Evolutionary conservation across 2,329 filamentous ascomycete genomes (phyloP).

Genomic region (Juglanconis sp.): DNA sequence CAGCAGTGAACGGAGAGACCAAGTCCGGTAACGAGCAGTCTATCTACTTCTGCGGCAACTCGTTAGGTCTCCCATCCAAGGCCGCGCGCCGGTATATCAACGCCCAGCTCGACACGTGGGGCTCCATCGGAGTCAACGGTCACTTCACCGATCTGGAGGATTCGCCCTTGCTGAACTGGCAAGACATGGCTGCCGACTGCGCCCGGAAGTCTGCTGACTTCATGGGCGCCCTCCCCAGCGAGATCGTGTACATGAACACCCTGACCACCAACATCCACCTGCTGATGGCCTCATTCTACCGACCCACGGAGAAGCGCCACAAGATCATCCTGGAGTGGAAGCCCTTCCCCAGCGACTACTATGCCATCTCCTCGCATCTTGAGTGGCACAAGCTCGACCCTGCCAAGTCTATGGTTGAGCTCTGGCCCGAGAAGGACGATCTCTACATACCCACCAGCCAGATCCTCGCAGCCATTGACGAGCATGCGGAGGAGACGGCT

Average conservation of each 20-base stretch:
- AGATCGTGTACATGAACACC: constrained; percentile 87
- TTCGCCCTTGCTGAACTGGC: constrained; percentile 68
- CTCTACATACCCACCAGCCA: constrained; percentile 67
- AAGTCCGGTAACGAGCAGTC: constrained; percentile 27
- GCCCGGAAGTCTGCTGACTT: constrained; percentile 67
- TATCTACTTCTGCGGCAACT: constrained; percentile 89
- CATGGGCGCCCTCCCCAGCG: constrained; percentile 68
- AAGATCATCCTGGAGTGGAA: constrained; percentile 89
- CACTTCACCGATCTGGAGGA: constrained; percentile 71
- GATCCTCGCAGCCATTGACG: constrained; percentile 70
- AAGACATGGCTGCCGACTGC: constrained; percentile 75
- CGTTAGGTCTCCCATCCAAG: constrained; percentile 77
- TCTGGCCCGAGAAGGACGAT: constrained; percentile 19
- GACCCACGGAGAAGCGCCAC: constrained; percentile 59
- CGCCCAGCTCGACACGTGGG: constrained; percentile 79
- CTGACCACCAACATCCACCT: constrained; percentile 79
- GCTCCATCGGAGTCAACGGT: constrained; percentile 76
- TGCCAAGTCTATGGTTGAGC: constrained; percentile 60
- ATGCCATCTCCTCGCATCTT: constrained; percentile 80
- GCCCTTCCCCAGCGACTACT: constrained; percentile 86
- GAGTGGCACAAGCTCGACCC: constrained; percentile 66
- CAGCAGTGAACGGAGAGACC: background rate
- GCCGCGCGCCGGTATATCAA: constrained; percentile 63
- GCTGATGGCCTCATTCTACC: constrained; percentile 81
- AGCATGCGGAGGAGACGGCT: constrained; percentile 69